Percentiles rank a stretch among this genome's conserved stretches.
Conservation (phyloP, 2,329 filamentous ascomycete genomes). For the Monosporascus sp. region DNA sequence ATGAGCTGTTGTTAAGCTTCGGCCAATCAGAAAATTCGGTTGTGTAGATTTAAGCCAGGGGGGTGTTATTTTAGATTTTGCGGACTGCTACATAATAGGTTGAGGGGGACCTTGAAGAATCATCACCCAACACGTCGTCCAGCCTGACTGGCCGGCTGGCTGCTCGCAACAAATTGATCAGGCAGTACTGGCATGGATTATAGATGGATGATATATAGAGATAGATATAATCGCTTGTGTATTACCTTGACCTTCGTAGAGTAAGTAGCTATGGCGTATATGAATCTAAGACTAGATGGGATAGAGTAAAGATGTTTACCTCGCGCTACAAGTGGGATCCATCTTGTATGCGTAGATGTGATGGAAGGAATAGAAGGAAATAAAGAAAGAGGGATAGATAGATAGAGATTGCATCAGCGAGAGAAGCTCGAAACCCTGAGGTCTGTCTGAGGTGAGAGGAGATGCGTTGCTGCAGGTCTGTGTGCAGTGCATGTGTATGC, state of each 20-base stretch:
- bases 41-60: constrained; percentile 8
- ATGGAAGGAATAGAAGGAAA: neutral
- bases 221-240: neutral
- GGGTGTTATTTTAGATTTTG: constrained; percentile 22
- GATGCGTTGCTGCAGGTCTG: neutral
- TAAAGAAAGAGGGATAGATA: neutral
- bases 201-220: neutral
- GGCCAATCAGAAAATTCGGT: constrained; percentile 39
- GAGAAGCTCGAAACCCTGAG: neutral
- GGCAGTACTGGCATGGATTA: neutral
- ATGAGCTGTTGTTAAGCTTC: constrained; percentile 21
- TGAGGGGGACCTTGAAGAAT: constrained; percentile 1
- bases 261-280: neutral
- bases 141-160: neutral
- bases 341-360: neutral
- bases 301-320: neutral
- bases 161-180: too few relatives aligned
- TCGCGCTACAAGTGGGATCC: neutral
- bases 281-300: neutral
- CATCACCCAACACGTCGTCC: neutral
- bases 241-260: neutral
- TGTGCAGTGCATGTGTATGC: neutral
- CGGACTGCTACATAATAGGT: constrained; percentile 11
- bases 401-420: neutral
- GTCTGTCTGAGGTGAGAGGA: too few relatives aligned